Evolutionary conservation across 805 yeast species (phyloP).

Genomic region (Metschnikowia cerradonensis): DNA sequence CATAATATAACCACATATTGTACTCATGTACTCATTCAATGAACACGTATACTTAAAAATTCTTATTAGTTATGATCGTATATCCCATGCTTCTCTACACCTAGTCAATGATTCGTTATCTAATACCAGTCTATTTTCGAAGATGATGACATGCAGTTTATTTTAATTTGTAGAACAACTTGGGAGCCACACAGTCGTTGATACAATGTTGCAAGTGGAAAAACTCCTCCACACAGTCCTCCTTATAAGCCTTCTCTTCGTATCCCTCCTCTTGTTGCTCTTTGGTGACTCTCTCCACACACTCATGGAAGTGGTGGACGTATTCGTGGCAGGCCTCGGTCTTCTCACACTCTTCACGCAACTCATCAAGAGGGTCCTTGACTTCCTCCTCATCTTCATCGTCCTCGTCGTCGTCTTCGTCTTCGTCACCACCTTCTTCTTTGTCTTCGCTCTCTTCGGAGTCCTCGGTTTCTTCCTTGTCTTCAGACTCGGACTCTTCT

Average conservation of each 20-base stretch:
- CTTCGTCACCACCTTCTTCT: constrained; percentile 42
- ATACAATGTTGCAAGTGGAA: constrained; percentile 95
- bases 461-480: constrained; percentile 23
- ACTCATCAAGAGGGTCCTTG: constrained; percentile 16
- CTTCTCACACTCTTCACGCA: constrained; percentile 58
- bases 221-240: constrained; percentile 97
- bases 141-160: constrained; percentile 34
- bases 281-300: constrained; percentile 90
- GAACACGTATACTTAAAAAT: too few relatives aligned
- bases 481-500: constrained; percentile 14
- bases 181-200: constrained; percentile 89
- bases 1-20: too few relatives aligned
- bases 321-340: constrained; percentile 64
- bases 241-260: constrained; percentile 77
- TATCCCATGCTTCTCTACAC: not conserved
- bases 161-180: constrained; percentile 80
- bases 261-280: constrained; percentile 83
- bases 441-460: constrained; percentile 37
- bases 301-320: constrained; percentile 88
- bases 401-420: constrained; percentile 64
- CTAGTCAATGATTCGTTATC: constrained; percentile 6
- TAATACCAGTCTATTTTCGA: constrained; percentile 14
- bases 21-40: too few relatives aligned
- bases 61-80: not conserved
- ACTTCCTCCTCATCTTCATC: constrained; percentile 30